Evolutionary conservation across 2,329 filamentous ascomycete genomes (phyloP).

Genomic region (Colletotrichum tabaci): DNA sequence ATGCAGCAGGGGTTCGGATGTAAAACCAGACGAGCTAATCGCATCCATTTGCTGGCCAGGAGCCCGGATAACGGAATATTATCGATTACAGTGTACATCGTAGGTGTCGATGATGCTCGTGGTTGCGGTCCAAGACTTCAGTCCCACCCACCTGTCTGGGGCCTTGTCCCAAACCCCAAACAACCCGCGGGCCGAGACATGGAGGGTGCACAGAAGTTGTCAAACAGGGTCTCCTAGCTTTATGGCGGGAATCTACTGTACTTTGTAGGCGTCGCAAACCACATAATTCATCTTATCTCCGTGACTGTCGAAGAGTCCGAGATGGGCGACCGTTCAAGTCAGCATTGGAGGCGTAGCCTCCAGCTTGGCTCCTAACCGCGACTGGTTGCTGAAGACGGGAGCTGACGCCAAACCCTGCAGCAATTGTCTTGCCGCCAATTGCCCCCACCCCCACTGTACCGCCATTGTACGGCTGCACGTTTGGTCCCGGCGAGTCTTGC

Average conservation of each 20-base stretch:
- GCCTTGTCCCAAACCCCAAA: slow-evolving; percentile 24
- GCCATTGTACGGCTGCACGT: neutral
- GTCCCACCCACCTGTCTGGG: slow-evolving; percentile 11
- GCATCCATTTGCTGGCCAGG: slow-evolving; percentile 30
- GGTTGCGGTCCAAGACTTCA: slow-evolving; percentile 12
- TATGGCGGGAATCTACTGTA: slow-evolving; percentile 15
- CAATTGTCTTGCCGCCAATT: neutral
- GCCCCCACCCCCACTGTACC: neutral
- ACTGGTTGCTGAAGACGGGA: slow-evolving; percentile 18
- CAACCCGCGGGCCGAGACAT: slow-evolving; percentile 20
- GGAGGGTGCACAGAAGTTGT: slow-evolving; percentile 28
- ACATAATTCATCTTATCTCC: neutral
- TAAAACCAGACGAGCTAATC: slow-evolving; percentile 38
- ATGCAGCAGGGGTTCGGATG: slow-evolving; percentile 24
- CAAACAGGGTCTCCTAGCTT: slow-evolving; percentile 26
- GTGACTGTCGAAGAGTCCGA: slow-evolving; percentile 4
- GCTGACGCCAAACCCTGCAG: slow-evolving; percentile 21
- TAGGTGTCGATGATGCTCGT: slow-evolving; percentile 7
- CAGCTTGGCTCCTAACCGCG: neutral
- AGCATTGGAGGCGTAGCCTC: slow-evolving; percentile 3
- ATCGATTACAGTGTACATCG: slow-evolving; percentile 4
- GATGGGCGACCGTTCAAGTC: slow-evolving; percentile 2
- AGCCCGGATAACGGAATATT: slow-evolving; percentile 38
- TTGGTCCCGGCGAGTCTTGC: slow-evolving; percentile 30
- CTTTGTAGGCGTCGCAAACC: slow-evolving; percentile 16